Conservation (phyloP, 805 yeast species). For the Kurtzmaniella fragi region DNA sequence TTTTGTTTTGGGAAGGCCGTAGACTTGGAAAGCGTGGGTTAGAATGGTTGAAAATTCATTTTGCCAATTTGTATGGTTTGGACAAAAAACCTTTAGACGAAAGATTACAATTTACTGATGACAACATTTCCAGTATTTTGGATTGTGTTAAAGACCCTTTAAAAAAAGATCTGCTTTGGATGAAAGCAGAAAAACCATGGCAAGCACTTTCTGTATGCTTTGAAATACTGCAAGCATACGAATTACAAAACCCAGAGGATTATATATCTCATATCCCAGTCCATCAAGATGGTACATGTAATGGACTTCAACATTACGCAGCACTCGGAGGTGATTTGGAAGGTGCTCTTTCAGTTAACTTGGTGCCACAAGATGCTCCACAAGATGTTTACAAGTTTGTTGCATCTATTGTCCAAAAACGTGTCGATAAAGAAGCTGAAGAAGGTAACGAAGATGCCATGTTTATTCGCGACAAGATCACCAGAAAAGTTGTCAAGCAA, state of each 20-base stretch:
- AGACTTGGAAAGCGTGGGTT: constrained; percentile 60
- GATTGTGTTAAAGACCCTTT: constrained; percentile 63
- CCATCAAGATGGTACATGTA: constrained; percentile 85
- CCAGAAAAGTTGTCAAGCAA: constrained; percentile 89
- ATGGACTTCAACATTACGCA: constrained; percentile 82
- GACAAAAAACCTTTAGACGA: constrained; percentile 68
- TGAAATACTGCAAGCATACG: constrained; percentile 59
- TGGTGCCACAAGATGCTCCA: constrained; percentile 66
- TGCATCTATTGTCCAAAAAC: constrained; percentile 54
- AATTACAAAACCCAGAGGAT: constrained; percentile 58
- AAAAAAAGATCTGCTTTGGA: constrained; percentile 40
- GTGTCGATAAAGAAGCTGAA: constrained; percentile 50
- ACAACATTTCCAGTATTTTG: constrained; percentile 48
- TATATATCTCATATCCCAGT: constrained; percentile 70
- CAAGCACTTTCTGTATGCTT: constrained; percentile 68
- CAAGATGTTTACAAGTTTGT: constrained; percentile 75
- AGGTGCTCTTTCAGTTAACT: constrained; percentile 77
- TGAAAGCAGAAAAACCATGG: constrained; percentile 76
- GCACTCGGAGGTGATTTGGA: constrained; percentile 82
- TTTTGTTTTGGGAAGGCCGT: constrained; percentile 75
- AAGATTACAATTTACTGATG: constrained; percentile 55
- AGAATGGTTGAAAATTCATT: constrained; percentile 70
- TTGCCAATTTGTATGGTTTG: constrained; percentile 68
- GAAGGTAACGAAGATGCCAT: constrained; percentile 51
- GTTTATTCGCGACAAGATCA: constrained; percentile 56